Base-by-base conservation (phyloP, 2,329 filamentous ascomycete genomes). In the Colletotrichum sp. region DNA sequence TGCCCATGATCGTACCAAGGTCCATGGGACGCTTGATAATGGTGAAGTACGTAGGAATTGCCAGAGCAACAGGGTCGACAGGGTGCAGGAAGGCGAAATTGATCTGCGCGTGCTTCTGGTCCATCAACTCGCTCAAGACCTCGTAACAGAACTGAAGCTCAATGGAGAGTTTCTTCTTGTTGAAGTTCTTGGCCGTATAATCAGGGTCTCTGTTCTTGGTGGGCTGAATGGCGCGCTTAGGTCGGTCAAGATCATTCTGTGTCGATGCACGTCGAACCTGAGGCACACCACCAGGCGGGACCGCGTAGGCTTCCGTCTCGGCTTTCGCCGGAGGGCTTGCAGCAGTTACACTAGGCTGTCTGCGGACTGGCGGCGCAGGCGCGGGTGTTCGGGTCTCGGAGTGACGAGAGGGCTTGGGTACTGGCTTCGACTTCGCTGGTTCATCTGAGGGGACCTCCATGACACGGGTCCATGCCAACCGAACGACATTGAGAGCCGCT, bases 11-110 rank as follows among this genome's bases (percentile, higher is more conserved):
- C n/a, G 95, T 98, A 19, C 90, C 89, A 66, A 98, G 88, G 83
- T 99, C 96, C 96, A 98, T 99, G 0, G 97, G 97, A 83, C 96
- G 95, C 88, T 98, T 98, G 86, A 99, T 96, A 77, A 98, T 89
- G 81, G 94, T 95, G 83, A 97, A 95, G 83, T 99, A 99, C 28
- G 94, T 93, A 1, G 97, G 97, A 75, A 98, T 98, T 82, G 96
- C 96, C 70, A 98, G 88, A 1, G 96, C 96, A 44, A 98, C 96
- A 1, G 97, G 96, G 82, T 99, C 97, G 25, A 99, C 97, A 0
- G 97, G 94, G 9, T 91, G 87, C 80, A 95, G 87, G 86, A 99
- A 99, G 75, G 94, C 93, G 71, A 90, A 89, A 59, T 95, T 95
- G 78, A 93, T 87, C 3, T 86, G 82, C 72, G 88, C 89, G 82